Conservation (phyloP, 495 filamentous ascomycete species). For the Pyronema omphalodes region DNA sequence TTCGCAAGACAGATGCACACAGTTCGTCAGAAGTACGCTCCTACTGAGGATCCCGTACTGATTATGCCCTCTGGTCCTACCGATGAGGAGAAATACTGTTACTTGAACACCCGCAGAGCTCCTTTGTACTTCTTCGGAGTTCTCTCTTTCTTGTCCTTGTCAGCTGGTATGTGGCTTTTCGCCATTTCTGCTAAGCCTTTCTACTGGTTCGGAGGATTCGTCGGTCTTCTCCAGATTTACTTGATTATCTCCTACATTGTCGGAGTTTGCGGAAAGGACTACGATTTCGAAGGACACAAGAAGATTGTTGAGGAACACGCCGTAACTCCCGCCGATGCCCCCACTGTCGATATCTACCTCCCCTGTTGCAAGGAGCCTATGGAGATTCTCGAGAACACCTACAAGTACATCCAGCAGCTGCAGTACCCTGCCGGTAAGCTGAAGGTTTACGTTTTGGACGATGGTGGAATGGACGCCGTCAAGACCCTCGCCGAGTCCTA, state of each 20-base stretch:
- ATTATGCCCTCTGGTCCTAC: slow-evolving; percentile 16
- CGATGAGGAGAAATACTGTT: slow-evolving; percentile 21
- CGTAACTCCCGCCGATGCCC: slow-evolving; percentile 8
- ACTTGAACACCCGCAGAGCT: slow-evolving; percentile 17
- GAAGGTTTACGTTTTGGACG: slow-evolving; percentile 20
- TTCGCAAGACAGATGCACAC: not conserved
- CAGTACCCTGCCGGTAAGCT: slow-evolving; percentile 15
- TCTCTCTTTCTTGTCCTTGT: slow-evolving; percentile 19
- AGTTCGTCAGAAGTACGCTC: not conserved
- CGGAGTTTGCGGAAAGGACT: slow-evolving; percentile 16
- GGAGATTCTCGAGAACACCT: slow-evolving; percentile 22
- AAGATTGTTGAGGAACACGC: slow-evolving; percentile 9
- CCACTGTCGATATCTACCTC: slow-evolving; percentile 23
- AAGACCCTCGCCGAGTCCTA: slow-evolving; percentile 15
- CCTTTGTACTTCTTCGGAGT: slow-evolving; percentile 13
- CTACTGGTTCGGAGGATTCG: slow-evolving; percentile 17
- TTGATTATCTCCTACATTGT: slow-evolving; percentile 20
- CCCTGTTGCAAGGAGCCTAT: slow-evolving; percentile 23
- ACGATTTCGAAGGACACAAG: slow-evolving; percentile 16
- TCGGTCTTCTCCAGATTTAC: slow-evolving; percentile 17
- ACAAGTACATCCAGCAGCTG: slow-evolving; percentile 16
- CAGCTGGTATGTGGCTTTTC: slow-evolving; percentile 21
- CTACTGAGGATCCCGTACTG: slow-evolving; percentile 9
- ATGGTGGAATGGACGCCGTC: slow-evolving; percentile 16
- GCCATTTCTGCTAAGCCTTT: slow-evolving; percentile 6